Base-by-base conservation (phyloP, 768 basidiomycete genomes). In the Candolleomyces efflorescens region DNA sequence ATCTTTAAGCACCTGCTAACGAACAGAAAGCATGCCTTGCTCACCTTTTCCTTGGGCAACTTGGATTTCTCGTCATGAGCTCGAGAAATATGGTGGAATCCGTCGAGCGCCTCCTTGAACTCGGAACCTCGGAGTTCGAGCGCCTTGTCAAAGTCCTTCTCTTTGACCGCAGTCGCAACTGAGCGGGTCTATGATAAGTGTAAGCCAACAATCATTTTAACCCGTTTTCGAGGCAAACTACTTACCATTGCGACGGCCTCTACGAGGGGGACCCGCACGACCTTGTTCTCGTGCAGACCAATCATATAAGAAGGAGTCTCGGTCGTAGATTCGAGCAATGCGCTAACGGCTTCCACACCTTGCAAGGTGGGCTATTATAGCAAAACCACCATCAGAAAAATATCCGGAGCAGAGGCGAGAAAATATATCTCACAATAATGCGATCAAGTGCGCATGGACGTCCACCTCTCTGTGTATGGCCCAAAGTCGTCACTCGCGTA, bases 301-400 rank as follows among this genome's bases (percentile, higher is more conserved):
- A 99, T 98, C 89, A 99, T 96, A 69, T 95, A 98, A 0, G 94
- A 96, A 4, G 96, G 96, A 0, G 90, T 93, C 18, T 89, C 84
- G 4, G 95, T 93, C 0, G 84, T 90, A 0, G 96, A 83, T 64
- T 89, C 85, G 5, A 98, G 76, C 24, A 98, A 77, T 2, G 92
- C 90, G 53, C 94, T 83, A 50, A 98, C 90, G 1, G 97, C 96
- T 67, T 97, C 91, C 27, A 94, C 82, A 53, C 94, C 95, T 78
- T 99, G 95, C n/a, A 98, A 75, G 0, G 95, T 97, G 0, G 96
- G 94, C 94, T 96, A 64, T 56, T 15, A 18, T 18, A 18, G 11
- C 32, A 32, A 32, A 5, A 32, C 6, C n/a, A 32, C 5, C 11
- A 5, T 32, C 5, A 32, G 32, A 32, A 32, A 7, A 11, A 5